Evolutionary conservation across 2,329 filamentous ascomycete species (phyloP).

Genomic region (Elsinoe necatrix): DNA sequence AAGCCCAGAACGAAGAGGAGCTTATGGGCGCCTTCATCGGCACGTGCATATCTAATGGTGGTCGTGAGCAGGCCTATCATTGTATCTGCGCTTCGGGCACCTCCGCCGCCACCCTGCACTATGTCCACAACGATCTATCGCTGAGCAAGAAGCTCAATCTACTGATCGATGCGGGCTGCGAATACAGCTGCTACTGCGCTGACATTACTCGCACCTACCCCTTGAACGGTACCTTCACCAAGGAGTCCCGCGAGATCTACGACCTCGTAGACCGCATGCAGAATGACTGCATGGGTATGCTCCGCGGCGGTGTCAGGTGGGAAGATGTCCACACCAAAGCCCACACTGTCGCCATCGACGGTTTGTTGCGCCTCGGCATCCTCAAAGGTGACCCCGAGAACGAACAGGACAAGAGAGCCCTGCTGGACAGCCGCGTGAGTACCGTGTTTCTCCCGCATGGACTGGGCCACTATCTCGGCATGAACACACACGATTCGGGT

Average conservation of each 20-base stretch:
- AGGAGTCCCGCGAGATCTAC: constrained; percentile 54
- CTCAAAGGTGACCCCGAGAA: constrained; percentile 47
- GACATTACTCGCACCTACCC: constrained; percentile 82
- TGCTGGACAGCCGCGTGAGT: constrained; percentile 38
- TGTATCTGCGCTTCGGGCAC: constrained; percentile 75
- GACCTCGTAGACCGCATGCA: constrained; percentile 79
- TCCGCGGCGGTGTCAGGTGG: constrained; percentile 69
- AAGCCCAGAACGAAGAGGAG: constrained; percentile 68
- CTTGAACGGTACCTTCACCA: constrained; percentile 60
- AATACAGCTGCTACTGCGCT: constrained; percentile 42
- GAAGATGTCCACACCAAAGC: constrained; percentile 73
- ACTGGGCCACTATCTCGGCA: constrained; percentile 44
- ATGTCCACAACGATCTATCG: constrained; percentile 67
- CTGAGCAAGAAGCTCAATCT: constrained; percentile 66
- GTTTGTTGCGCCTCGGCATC: constrained; percentile 67
- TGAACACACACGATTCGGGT: constrained; percentile 45
- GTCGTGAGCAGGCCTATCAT: constrained; percentile 77
- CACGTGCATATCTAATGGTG: constrained; percentile 64
- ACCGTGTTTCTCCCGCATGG: constrained; percentile 46
- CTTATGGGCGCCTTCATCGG: constrained; percentile 75
- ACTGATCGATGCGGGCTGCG: constrained; percentile 70
- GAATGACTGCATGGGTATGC: constrained; percentile 60
- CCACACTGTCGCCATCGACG: constrained; percentile 73
- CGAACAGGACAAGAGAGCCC: constrained; percentile 40
- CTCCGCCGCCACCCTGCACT: constrained; percentile 79